Evolutionary conservation across 1,284 basidiomycete genomes (phyloP).

Genomic region (Abortiporus biennis): DNA sequence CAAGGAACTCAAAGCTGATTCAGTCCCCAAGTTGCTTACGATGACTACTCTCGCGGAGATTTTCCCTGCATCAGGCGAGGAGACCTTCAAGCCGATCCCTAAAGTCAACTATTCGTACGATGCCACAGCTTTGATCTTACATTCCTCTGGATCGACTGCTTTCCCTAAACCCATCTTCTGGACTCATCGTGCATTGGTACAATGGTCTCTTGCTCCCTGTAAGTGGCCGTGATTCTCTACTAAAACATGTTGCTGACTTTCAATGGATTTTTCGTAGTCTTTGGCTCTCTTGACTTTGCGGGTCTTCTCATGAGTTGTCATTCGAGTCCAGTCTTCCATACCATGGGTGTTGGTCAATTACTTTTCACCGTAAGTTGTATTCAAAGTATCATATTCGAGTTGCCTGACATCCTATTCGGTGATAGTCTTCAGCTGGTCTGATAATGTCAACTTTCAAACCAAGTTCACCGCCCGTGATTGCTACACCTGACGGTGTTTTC

Average conservation of each 20-base stretch:
- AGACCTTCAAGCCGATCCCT: not conserved
- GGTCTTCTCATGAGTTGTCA: slow-evolving; percentile 14
- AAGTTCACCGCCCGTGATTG: slow-evolving; percentile 1
- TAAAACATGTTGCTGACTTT: no score
- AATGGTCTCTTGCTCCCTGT: slow-evolving; percentile 11
- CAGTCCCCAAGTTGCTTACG: no score
- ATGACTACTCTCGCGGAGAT: slow-evolving; percentile 16
- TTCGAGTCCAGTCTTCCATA: slow-evolving; percentile 13
- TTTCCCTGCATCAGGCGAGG: slow-evolving; percentile 4
- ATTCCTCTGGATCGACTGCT: slow-evolving; percentile 19
- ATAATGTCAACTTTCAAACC: slow-evolving; percentile 8
- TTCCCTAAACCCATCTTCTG: slow-evolving; percentile 18
- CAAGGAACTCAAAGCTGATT: no score
- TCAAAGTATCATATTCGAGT: not conserved
- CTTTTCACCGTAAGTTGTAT: slow-evolving; percentile 1
- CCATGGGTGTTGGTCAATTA: slow-evolving; percentile 1
- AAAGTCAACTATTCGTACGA: not conserved
- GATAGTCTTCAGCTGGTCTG: slow-evolving; percentile 7
- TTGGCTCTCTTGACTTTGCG: slow-evolving; percentile 12
- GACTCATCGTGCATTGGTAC: slow-evolving; percentile 11
- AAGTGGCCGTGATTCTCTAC: slow-evolving; percentile 1
- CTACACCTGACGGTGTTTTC: slow-evolving; percentile 8
- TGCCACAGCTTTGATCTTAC: slow-evolving; percentile 12
- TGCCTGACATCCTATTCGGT: not conserved
- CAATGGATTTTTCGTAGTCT: slow-evolving; percentile 7